Evolutionary conservation across 306 rosid genomes (phyloP).

Genomic region (Oemleria cerasiformis): DNA sequence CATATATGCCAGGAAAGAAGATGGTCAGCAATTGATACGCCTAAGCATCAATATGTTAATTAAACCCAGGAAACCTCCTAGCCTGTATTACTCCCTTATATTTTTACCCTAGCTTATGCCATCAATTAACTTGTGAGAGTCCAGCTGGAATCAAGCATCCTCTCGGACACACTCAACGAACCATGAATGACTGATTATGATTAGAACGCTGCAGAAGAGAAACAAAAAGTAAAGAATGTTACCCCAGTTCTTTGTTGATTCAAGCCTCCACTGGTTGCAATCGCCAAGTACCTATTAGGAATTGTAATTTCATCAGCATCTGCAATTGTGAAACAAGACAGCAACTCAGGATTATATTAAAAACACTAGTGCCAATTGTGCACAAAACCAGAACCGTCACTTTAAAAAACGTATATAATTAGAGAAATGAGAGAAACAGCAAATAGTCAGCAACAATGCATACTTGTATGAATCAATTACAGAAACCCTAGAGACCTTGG

Average conservation of each 20-base stretch:
- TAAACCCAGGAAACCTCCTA: not conserved
- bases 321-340: constrained; percentile 28
- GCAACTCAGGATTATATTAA: constrained; percentile 17
- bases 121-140: not conserved
- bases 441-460: not conserved
- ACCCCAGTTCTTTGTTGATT: constrained; percentile 99
- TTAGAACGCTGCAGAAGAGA: constrained; percentile 1
- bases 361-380: not conserved
- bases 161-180: not conserved
- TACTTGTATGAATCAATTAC: not conserved
- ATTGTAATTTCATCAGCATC: constrained; percentile 56
- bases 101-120: not conserved
- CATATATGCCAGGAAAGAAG: constrained; percentile 12
- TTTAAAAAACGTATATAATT: not conserved
- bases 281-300: constrained; percentile 67
- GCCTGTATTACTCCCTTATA: not conserved
- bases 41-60: constrained; percentile 3
- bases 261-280: constrained; percentile 98
- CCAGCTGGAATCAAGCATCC: not conserved
- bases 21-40: constrained; percentile 7
- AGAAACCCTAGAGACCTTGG: constrained; percentile 3
- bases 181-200: not conserved
- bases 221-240: constrained; percentile 19
- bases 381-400: not conserved
- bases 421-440: not conserved